phyloP scores from a whole-genome alignment of 352 stramenopile genomes.

The Globisporangium uncinulatum region DNA sequence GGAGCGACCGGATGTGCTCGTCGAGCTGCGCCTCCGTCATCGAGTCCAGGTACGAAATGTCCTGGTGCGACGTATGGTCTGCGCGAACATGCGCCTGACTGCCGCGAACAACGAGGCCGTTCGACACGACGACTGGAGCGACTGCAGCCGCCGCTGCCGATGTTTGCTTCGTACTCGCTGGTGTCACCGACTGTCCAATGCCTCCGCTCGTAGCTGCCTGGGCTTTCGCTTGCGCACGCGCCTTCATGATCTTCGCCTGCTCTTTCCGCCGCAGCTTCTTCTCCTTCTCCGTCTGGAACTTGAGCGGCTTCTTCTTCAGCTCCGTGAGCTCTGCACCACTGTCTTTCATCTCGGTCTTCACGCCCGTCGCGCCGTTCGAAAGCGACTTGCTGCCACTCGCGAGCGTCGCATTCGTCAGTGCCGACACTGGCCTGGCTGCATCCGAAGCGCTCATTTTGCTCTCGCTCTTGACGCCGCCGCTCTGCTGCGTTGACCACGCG shows the following conservation, averaged over 20 bases:
- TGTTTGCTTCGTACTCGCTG: conserved; percentile 1
- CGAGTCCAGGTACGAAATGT: conserved; percentile 85
- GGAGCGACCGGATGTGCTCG: conserved; percentile 85
- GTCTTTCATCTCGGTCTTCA: conserved; percentile 12
- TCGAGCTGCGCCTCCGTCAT: conserved; percentile 84
- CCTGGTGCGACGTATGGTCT: conserved; percentile 69
- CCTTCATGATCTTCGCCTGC: conserved; percentile 75
- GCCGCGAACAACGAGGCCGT: conserved; percentile 70
- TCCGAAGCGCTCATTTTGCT: conserved; percentile 4
- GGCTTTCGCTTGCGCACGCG: conserved; percentile 65
- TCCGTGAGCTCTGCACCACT: conserved; percentile 11
- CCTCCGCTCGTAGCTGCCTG: conserved; percentile 25
- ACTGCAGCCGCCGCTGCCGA: neutral
- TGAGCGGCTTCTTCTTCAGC: conserved; percentile 72
- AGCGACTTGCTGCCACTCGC: neutral
- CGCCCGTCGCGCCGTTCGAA: conserved; percentile 4
- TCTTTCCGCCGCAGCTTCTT: conserved; percentile 83
- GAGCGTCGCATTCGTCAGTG: neutral
- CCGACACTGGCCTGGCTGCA: neutral
- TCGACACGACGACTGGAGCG: conserved; percentile 19
- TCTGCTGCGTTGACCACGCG: conserved; percentile 5
- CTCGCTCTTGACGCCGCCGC: conserved; percentile 13
- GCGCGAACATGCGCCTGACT: conserved; percentile 50
- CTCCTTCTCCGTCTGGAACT: conserved; percentile 81
- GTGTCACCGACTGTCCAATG: neutral